These are phyloP conservation scores for Mortierella sp. DNA, from an alignment of 371 early-diverging fungal genomes.

Conservation along the genomic window DNA sequence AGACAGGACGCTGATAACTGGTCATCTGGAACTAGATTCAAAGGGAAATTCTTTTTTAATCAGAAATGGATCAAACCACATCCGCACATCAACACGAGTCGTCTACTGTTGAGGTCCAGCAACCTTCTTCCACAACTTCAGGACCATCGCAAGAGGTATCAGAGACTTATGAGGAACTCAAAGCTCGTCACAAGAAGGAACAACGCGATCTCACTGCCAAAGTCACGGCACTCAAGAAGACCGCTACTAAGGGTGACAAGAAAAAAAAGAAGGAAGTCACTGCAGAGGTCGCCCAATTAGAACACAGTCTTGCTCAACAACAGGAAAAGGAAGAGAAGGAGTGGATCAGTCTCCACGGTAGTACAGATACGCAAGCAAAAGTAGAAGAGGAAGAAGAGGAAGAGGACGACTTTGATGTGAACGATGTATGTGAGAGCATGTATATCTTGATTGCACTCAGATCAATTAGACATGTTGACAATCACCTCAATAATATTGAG, in stretches of 20 bases:
- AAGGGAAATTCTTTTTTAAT: no score
- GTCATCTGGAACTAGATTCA: no score
- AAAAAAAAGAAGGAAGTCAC: slow-evolving; percentile 88
- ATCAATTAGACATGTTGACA: no score
- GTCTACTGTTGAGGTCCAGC: not conserved
- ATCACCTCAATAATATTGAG: no score
- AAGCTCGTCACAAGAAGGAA: slow-evolving; percentile 83
- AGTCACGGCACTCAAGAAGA: slow-evolving; percentile 81
- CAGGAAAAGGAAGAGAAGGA: slow-evolving; percentile 78
- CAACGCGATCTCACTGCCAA: slow-evolving; percentile 77
- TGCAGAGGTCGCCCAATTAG: slow-evolving; percentile 77
- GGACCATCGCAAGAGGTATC: not conserved
- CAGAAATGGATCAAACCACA: no score
- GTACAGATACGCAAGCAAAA: not conserved
- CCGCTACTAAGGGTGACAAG: slow-evolving; percentile 84
- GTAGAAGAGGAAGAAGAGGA: slow-evolving; percentile 28
- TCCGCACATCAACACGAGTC: not conserved
- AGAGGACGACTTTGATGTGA: slow-evolving; percentile 37
- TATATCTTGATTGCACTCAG: not conserved
- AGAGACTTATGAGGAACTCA: slow-evolving; percentile 68
- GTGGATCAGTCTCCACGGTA: slow-evolving; percentile 23
- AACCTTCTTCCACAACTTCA: not conserved
- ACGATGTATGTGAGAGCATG: slow-evolving; percentile 34
- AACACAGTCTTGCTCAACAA: slow-evolving; percentile 69
- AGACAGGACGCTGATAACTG: no score